A percentile compares a stretch with the other conserved stretches of the same genome.
phyloP scores from a whole-genome alignment of 2,329 filamentous ascomycete genomes.

The Neurospora sp. region DNA sequence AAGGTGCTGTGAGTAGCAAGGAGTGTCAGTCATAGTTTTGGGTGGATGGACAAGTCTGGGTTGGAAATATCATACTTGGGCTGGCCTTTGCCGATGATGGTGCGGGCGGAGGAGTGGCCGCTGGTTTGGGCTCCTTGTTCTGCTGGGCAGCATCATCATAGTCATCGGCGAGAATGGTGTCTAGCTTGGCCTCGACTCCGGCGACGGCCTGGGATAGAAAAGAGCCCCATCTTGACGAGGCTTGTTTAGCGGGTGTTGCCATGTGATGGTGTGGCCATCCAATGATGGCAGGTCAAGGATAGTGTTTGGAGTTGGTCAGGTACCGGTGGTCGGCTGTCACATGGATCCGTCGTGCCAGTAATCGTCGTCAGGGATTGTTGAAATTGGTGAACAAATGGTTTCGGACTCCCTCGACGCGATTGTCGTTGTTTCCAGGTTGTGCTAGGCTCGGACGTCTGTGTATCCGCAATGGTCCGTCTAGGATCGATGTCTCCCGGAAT shows the following conservation, averaged over 20 bases:
- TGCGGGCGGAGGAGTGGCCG: slow-evolving; percentile 16
- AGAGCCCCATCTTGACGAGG: slow-evolving; percentile 61
- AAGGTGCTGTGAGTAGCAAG: slow-evolving; percentile 29
- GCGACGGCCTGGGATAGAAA: slow-evolving; percentile 86
- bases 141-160: slow-evolving; percentile 35
- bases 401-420: not conserved
- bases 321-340: not conserved
- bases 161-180: slow-evolving; percentile 81
- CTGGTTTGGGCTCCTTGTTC: slow-evolving; percentile 21
- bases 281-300: not conserved
- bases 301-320: not conserved
- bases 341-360: not conserved
- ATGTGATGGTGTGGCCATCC: slow-evolving; percentile 23
- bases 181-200: slow-evolving; percentile 84
- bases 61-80: slow-evolving; percentile 19
- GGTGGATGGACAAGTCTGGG: not conserved
- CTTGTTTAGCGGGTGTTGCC: slow-evolving; percentile 37
- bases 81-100: slow-evolving; percentile 26
- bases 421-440: not conserved
- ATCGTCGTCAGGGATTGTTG: not conserved
- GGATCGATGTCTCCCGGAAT: not conserved
- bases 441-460: not conserved
- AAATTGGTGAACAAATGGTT: not conserved
- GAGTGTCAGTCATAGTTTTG: slow-evolving; percentile 9
- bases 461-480: not conserved